Base-by-base conservation (phyloP, 163 green algal species). In the Trebouxia gelatinosa region DNA sequence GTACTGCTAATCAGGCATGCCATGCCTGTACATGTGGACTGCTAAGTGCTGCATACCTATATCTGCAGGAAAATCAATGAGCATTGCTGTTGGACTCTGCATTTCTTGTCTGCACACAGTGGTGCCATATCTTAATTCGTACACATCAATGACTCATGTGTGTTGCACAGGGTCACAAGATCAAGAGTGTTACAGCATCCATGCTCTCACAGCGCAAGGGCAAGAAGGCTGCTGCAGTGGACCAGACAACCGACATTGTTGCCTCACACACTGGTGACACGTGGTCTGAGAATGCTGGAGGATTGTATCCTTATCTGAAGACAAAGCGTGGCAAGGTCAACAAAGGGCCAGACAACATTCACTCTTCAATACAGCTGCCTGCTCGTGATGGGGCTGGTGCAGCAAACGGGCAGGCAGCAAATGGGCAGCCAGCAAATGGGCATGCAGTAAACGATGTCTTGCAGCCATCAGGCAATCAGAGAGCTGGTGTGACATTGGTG, bases 231-330 rank as follows among this genome's bases (percentile, higher is more conserved):
- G 5, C 64, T 37, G 64, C 64, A 34, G 64, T 72, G 17, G 64
- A 35, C 16, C 64, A 72, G 23, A 72, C 64, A 28, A 72, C 35
- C 32, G 64, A 72, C 32, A n/a, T 72, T 28, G 64, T 72, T 35
- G 64, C 64, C 31, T 72, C 64, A 43, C 37, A 72, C 23, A 72
- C 64, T 35, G 64, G 64, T 2, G 64, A 72, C 64, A 72, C 50
- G 23, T 72, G 64, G 64, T 54, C 64, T 40, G 64, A 72, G 37
- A 51, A 72, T 34, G 35, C 64, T 32, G 64, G 64, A 9, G 64
- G 64, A 3, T 51, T 72, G 64, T 72, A 72, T n/a, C 64, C 64
- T n/a, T 72, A 72, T 54, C 19, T 72, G 2, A 72, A 72, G 37
- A 72, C 64, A 5, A 72, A 72, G 64, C 35, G 64, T 21, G 64